Conservation (phyloP, 805 yeast genomes). For the Metschnikowia baotianmanensis region DNA sequence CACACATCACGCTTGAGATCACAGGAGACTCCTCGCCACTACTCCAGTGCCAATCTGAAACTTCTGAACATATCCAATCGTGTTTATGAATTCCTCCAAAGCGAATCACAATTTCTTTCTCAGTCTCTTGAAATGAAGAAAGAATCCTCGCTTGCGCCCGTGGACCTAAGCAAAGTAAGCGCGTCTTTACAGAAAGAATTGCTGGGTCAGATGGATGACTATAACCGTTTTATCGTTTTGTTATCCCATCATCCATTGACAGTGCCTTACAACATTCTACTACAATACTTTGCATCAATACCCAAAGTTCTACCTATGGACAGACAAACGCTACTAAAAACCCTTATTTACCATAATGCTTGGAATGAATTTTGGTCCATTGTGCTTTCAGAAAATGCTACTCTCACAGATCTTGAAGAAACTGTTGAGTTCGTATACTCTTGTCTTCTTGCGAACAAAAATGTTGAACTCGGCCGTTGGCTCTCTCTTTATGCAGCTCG, state of each 20-base stretch:
- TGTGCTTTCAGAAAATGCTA: slow-evolving; percentile 24
- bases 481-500: slow-evolving; percentile 25
- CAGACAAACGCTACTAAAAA: slow-evolving; percentile 21
- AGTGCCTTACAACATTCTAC: slow-evolving; percentile 29
- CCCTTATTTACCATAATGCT: slow-evolving; percentile 31
- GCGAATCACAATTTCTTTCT: slow-evolving; percentile 11
- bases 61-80: not conserved
- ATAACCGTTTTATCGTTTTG: slow-evolving; percentile 29
- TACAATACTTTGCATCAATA: slow-evolving; percentile 17
- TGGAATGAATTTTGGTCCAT: slow-evolving; percentile 33
- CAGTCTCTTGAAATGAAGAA: slow-evolving; percentile 10
- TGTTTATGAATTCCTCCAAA: slow-evolving; percentile 10
- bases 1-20: not conserved
- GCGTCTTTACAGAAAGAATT: slow-evolving; percentile 17
- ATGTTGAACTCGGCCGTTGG: slow-evolving; percentile 27
- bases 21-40: not conserved
- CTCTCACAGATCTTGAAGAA: slow-evolving; percentile 39
- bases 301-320: slow-evolving; percentile 21
- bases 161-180: slow-evolving; percentile 5
- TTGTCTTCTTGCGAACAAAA: slow-evolving; percentile 19
- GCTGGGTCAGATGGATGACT: slow-evolving; percentile 25
- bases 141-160: not conserved
- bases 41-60: not conserved
- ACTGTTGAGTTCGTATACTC: slow-evolving; percentile 28
- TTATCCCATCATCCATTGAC: slow-evolving; percentile 32